Evolutionary conservation across 805 yeast genomes (phyloP).

Genomic region (Kodamaea neixiangensis): DNA sequence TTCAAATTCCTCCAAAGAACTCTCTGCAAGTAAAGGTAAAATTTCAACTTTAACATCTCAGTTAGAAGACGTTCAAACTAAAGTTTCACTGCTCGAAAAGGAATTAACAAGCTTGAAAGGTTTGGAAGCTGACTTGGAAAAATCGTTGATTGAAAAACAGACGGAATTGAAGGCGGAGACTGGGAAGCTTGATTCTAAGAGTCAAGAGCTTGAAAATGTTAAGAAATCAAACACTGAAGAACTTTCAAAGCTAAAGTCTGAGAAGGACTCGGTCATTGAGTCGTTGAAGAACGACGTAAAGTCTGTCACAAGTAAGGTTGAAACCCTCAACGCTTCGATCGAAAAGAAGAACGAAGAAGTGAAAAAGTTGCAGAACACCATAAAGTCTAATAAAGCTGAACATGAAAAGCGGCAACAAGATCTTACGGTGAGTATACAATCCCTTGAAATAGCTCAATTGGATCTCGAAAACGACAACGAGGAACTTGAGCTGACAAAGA

Average conservation of each 20-base stretch:
- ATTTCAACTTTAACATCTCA: neutral
- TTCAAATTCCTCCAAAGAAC: neutral
- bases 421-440: neutral
- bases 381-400: slow-evolving; percentile 1
- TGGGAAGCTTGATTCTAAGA: slow-evolving; percentile 3
- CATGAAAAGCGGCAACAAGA: slow-evolving; percentile 5
- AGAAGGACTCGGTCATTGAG: slow-evolving; percentile 1
- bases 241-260: neutral
- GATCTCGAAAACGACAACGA: neutral
- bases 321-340: neutral
- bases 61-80: neutral
- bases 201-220: neutral
- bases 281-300: neutral
- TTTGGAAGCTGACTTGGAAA: neutral
- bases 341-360: slow-evolving; percentile 1
- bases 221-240: neutral
- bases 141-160: neutral
- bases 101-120: neutral
- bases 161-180: slow-evolving; percentile 4
- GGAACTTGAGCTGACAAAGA: neutral
- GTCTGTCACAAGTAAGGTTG: neutral
- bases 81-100: neutral
- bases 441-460: neutral
- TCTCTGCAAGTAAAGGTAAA: neutral
- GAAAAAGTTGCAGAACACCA: neutral